phyloP scores from a whole-genome alignment of 495 filamentous ascomycete genomes.

The Penicillium desertorum region DNA sequence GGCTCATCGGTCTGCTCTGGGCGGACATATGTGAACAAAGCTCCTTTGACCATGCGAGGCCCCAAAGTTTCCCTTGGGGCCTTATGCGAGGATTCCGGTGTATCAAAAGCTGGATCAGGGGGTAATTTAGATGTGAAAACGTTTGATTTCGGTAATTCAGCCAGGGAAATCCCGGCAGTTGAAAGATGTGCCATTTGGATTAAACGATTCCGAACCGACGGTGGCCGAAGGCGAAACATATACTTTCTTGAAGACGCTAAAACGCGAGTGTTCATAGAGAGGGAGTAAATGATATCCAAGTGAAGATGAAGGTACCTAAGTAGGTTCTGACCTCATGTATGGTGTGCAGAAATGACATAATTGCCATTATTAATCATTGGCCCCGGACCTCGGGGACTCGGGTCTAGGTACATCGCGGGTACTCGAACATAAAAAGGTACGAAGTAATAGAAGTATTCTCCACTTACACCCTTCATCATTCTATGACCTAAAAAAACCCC shows the following conservation, averaged over 20 bases:
- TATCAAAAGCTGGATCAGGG: constrained; percentile 75
- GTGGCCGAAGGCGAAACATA: constrained; percentile 27
- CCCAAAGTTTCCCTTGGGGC: constrained; percentile 73
- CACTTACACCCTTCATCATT: not conserved
- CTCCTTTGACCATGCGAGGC: constrained; percentile 80
- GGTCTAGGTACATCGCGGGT: no score
- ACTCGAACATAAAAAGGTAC: no score
- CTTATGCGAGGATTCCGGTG: constrained; percentile 73
- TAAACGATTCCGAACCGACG: constrained; percentile 24
- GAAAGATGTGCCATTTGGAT: constrained; percentile 56
- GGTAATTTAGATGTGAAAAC: constrained; percentile 78
- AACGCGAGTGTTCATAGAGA: constrained; percentile 17
- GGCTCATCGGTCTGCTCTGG: constrained; percentile 68
- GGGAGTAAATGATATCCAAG: not conserved
- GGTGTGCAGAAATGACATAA: constrained; percentile 24
- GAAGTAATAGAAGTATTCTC: not conserved
- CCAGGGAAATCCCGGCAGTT: constrained; percentile 48
- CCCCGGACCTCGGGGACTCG: no score
- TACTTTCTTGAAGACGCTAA: constrained; percentile 11
- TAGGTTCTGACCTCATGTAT: not conserved
- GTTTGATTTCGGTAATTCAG: constrained; percentile 81
- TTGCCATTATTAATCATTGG: constrained; percentile 23
- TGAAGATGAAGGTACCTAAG: not conserved
- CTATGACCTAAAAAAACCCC: not conserved
- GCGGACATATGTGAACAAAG: constrained; percentile 86